These are phyloP conservation scores for Aspergillus conjunctus DNA, from an alignment of 495 filamentous ascomycete species.

Conservation along the genomic window DNA sequence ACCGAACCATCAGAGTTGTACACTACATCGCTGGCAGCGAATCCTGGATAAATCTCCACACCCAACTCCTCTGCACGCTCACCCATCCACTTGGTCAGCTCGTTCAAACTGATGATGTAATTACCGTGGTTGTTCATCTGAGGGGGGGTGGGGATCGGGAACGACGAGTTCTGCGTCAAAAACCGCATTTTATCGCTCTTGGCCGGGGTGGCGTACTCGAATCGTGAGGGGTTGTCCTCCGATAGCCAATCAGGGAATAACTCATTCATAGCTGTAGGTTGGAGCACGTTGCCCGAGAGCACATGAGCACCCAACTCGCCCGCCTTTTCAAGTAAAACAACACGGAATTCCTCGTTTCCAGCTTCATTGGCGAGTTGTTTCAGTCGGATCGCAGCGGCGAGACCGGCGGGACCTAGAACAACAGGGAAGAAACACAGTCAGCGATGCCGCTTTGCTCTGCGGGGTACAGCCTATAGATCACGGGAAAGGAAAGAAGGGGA, in stretches of 20 bases:
- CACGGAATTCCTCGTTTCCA: conserved; percentile 94
- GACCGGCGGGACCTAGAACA: conserved; percentile 74
- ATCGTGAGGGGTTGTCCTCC: conserved; percentile 81
- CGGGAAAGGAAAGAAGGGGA: conserved; percentile 3
- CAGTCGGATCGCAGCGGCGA: conserved; percentile 88
- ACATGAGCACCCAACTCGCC: conserved; percentile 95
- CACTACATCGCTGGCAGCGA: conserved; percentile 90
- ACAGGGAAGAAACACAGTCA: conserved; percentile 18
- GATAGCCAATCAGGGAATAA: conserved; percentile 92
- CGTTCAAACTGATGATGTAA: conserved; percentile 93
- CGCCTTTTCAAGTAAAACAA: conserved; percentile 92
- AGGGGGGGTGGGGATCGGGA: conserved; percentile 83
- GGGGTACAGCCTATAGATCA: not conserved
- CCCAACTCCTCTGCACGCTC: conserved; percentile 94
- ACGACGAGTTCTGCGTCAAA: conserved; percentile 76
- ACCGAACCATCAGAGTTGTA: conserved; percentile 87
- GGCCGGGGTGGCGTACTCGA: conserved; percentile 80
- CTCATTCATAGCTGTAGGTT: conserved; percentile 87
- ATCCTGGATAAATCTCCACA: conserved; percentile 98
- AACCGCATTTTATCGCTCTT: conserved; percentile 89
- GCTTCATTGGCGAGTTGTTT: conserved; percentile 95
- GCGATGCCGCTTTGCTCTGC: conserved; percentile 6
- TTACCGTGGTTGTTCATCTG: conserved; percentile 99
- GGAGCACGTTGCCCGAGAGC: conserved; percentile 91
- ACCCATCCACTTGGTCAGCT: conserved; percentile 91